Percentiles rank a stretch among this genome's conserved stretches.
Evolutionary conservation across 805 yeast genomes (phyloP).

Genomic region (Kazachstania martiniae): DNA sequence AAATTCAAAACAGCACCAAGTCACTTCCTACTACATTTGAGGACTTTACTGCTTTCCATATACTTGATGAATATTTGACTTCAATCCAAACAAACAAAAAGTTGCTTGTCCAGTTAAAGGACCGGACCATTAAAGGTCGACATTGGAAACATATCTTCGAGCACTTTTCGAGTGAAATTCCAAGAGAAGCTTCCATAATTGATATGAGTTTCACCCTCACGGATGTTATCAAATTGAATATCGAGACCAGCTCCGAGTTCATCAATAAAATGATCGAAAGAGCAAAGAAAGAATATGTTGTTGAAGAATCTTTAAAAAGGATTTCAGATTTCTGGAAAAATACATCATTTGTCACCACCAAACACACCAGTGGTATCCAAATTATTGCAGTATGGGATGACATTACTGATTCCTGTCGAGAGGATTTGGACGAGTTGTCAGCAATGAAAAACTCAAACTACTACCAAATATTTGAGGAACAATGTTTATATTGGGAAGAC

Average conservation of each 20-base stretch:
- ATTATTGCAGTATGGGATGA: slow-evolving; percentile 60
- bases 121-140: slow-evolving; percentile 46
- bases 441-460: slow-evolving; percentile 66
- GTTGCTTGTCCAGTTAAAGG: slow-evolving; percentile 28
- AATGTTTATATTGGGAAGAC: slow-evolving; percentile 42
- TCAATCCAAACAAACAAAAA: neutral
- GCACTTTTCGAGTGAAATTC: slow-evolving; percentile 9
- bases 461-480: slow-evolving; percentile 49
- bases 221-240: slow-evolving; percentile 50
- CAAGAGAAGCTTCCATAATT: neutral
- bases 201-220: slow-evolving; percentile 35
- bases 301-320: slow-evolving; percentile 44
- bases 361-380: slow-evolving; percentile 39
- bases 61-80: no score
- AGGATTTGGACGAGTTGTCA: slow-evolving; percentile 48
- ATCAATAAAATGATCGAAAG: slow-evolving; percentile 42
- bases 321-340: slow-evolving; percentile 49
- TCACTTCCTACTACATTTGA: neutral
- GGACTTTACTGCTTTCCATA: neutral
- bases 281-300: slow-evolving; percentile 62
- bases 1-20: no score
- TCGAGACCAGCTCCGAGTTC: slow-evolving; percentile 33
- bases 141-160: slow-evolving; percentile 53
- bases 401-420: slow-evolving; percentile 46
- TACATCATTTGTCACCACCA: slow-evolving; percentile 41